Evolutionary conservation across 768 basidiomycete genomes (phyloP).

Genomic region (Nevesoporus exiguus): DNA sequence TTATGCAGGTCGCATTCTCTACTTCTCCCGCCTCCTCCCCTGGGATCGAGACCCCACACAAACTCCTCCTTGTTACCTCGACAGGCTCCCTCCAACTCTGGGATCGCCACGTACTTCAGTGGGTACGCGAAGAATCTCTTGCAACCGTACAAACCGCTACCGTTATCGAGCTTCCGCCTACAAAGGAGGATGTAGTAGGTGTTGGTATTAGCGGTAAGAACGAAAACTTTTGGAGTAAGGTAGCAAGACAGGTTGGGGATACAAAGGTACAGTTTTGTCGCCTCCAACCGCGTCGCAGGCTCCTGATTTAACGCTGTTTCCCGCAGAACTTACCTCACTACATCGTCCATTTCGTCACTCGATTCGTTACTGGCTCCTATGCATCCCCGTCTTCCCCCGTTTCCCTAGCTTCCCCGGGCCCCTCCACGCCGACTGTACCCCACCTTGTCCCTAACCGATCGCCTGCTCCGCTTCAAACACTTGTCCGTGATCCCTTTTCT

Average conservation of each 20-base stretch:
- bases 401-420: slow-evolving; percentile 12
- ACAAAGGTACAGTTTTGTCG: slow-evolving; percentile 43
- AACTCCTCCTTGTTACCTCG: slow-evolving; percentile 58
- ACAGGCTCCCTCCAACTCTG: slow-evolving; percentile 77
- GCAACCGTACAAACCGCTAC: slow-evolving; percentile 59
- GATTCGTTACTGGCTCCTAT: slow-evolving; percentile 70
- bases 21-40: slow-evolving; percentile 43
- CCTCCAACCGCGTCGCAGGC: not conserved
- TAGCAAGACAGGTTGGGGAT: slow-evolving; percentile 56
- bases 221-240: slow-evolving; percentile 49
- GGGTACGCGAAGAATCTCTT: slow-evolving; percentile 82
- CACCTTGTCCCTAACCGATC: slow-evolving; percentile 18
- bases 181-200: slow-evolving; percentile 22
- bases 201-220: not conserved
- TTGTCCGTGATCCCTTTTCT: slow-evolving; percentile 76
- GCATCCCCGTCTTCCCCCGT: slow-evolving; percentile 42
- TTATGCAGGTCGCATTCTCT: slow-evolving; percentile 46
- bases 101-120: slow-evolving; percentile 56
- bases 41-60: slow-evolving; percentile 37
- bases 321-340: slow-evolving; percentile 71
- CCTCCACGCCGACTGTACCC: slow-evolving; percentile 16
- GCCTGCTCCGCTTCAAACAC: slow-evolving; percentile 33
- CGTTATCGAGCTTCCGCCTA: slow-evolving; percentile 77
- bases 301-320: not conserved
- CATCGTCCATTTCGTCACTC: slow-evolving; percentile 57